A percentile compares a stretch with the other conserved stretches of the same genome.
Conservation (phyloP, 1,284 basidiomycete species). For the Taiwanofungus camphoratus region DNA sequence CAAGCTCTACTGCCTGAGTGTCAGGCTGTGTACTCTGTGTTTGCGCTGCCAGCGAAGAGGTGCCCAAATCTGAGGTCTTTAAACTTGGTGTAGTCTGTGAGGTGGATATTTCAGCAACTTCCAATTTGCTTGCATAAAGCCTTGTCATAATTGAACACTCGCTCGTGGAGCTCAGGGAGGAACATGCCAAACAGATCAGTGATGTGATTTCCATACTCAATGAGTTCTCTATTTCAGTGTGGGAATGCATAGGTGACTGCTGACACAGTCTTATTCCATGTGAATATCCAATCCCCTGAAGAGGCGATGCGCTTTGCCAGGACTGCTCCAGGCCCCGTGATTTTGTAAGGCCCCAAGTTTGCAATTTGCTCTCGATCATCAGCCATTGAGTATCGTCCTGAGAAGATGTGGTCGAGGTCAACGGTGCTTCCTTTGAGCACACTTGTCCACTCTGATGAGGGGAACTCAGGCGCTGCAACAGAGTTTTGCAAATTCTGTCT, state of each 20-base stretch:
- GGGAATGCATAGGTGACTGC: constrained; percentile 2
- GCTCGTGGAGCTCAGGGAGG: background rate
- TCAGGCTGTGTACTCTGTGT: background rate
- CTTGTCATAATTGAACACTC: constrained; percentile 1
- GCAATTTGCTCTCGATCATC: background rate
- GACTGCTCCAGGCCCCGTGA: background rate
- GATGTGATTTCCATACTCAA: constrained; percentile 1
- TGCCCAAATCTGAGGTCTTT: background rate
- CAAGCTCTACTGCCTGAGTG: background rate
- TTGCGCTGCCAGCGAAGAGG: background rate
- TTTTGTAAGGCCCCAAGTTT: background rate
- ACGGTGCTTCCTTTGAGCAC: constrained; percentile 1
- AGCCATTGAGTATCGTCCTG: background rate
- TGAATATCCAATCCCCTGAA: background rate
- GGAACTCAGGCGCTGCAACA: too few relatives aligned
- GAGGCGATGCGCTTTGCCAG: background rate
- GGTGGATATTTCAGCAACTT: background rate
- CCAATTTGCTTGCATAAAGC: background rate
- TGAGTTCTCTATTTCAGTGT: background rate
- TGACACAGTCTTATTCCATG: background rate
- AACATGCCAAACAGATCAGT: background rate
- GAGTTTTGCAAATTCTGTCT: too few relatives aligned
- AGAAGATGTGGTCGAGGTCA: constrained; percentile 6
- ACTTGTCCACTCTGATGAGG: constrained; percentile 5
- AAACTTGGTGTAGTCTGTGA: constrained; percentile 4